Evolutionary conservation across 352 stramenopile species (phyloP), one percentile per base, ranked within the genome.

Genomic region (Globisporangium yorkense): DNA sequence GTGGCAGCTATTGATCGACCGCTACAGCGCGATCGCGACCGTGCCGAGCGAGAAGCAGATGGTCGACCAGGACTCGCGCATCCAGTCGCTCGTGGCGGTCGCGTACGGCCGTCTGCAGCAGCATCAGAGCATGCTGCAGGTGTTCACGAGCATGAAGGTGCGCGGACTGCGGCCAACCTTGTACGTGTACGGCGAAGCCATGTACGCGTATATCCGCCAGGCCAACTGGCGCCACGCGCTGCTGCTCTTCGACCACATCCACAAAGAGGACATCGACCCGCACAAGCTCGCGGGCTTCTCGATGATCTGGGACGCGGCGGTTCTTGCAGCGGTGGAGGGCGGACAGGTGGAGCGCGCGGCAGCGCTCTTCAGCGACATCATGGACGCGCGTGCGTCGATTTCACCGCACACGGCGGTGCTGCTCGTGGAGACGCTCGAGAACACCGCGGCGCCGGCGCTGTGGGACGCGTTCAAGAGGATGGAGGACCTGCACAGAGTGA

Each of bases 91-190:
- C 16, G 57, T 91, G n/a, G 75, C 79, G 7, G 70, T 88, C 29
- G 81, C 79, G 7, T 74, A 82, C 33, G 81, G 74, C 5, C 65
- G 78, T 9, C 35, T 83, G 0, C 24, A 59, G 51, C 62, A 71
- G 21, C 62, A 75, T 12, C 59, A 85, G 40, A 65, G 77, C 21
- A 85, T 88, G 74, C 67, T 91, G 51, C 64, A 69, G 12, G 65
- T 88, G 37, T 91, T 91, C 45, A 87, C 77, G 39, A 58, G 52
- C 39, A 91, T 91, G 81, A 91, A 91, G 47, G 66, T 91, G 51
- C 68, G 77, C 27, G 81, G 79, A 1, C 59, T 91, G 62, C 61
- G 74, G 49, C 79, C 79, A 5, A 89, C 84, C 61, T 46, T 89
- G 20, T 74, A 87, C 57, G 79, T 89, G 18, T 88, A 91, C 56